Evolutionary conservation across 441 rosid species (phyloP).

Genomic region (Arabidopsis hybrid): DNA sequence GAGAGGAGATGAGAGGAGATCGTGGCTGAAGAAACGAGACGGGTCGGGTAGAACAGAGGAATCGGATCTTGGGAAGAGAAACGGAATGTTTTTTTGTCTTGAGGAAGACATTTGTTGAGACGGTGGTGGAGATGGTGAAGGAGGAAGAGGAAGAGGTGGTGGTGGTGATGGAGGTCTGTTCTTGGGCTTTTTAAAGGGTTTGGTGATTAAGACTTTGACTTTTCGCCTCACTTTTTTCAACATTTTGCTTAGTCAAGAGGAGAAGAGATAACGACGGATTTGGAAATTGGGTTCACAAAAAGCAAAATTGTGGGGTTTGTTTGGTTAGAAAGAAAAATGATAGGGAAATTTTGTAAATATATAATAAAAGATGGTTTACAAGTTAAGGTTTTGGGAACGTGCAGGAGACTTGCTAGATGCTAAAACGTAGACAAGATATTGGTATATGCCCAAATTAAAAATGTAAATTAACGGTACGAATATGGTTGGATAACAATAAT

Average conservation of each 20-base stretch:
- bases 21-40: conserved; percentile 67
- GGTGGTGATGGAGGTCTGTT: conserved; percentile 40
- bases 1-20: conserved; percentile 75
- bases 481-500: not conserved
- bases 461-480: too few species aligned
- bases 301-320: not conserved
- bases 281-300: conserved; percentile 18
- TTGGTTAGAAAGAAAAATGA: conserved; percentile 10
- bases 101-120: conserved; percentile 50
- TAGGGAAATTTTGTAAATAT: not conserved
- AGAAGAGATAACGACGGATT: conserved; percentile 13
- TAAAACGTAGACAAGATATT: not conserved
- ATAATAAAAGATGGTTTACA: conserved; percentile 17
- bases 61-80: conserved; percentile 63
- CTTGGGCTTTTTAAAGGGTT: conserved; percentile 58
- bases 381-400: conserved; percentile 37
- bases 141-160: conserved; percentile 30
- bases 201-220: conserved; percentile 49
- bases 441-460: not conserved
- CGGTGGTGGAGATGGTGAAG: conserved; percentile 31
- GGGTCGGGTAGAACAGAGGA: conserved; percentile 89
- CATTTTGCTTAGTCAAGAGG: conserved; percentile 47
- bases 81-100: conserved; percentile 46
- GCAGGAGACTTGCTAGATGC: conserved; percentile 40
- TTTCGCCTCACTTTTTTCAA: conserved; percentile 51